A percentile compares a stretch with the other conserved stretches of the same genome.
Conservation (phyloP, 1,284 basidiomycete species). For the Irpex lacteus region DNA sequence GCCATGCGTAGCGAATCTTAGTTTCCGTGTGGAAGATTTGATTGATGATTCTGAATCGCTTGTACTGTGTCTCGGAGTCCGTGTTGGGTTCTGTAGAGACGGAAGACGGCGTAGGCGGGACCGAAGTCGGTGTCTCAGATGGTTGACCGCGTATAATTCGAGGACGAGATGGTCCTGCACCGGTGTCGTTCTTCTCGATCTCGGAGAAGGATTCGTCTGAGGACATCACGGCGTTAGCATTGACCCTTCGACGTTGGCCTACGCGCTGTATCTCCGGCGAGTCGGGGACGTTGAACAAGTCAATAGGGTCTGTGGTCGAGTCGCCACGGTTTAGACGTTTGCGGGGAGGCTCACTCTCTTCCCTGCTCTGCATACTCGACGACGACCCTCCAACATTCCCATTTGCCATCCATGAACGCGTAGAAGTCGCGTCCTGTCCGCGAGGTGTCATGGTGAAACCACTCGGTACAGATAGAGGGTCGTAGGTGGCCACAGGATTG, state of each 20-base stretch:
- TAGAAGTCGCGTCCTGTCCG: conserved; percentile 45
- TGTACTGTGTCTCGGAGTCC: conserved; percentile 36
- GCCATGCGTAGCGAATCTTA: conserved; percentile 57
- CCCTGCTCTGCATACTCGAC: conserved; percentile 31
- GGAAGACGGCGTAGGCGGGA: conserved; percentile 8
- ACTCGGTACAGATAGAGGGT: conserved; percentile 60
- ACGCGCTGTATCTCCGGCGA: conserved; percentile 57
- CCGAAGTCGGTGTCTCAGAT: conserved; percentile 13
- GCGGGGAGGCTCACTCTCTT: conserved; percentile 58
- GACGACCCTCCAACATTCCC: conserved; percentile 25
- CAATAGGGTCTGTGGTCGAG: conserved; percentile 36
- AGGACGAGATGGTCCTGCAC: conserved; percentile 41
- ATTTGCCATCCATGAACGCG: conserved; percentile 38
- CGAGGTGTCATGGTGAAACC: conserved; percentile 47
- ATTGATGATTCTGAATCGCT: conserved; percentile 52
- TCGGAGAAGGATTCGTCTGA: conserved; percentile 67
- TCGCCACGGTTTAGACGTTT: conserved; percentile 60
- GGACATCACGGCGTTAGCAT: conserved; percentile 37
- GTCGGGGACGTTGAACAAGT: conserved; percentile 42
- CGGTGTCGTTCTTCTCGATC: conserved; percentile 28
- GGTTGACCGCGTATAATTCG: conserved; percentile 53
- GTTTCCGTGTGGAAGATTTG: conserved; percentile 42
- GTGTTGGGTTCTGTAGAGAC: neutral
- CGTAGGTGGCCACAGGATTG: conserved; percentile 33
- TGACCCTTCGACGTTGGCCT: conserved; percentile 45